Evolutionary conservation across 192 early-diverging fungal genomes (phyloP).

Genomic region (Cladochytrium replicatum): DNA sequence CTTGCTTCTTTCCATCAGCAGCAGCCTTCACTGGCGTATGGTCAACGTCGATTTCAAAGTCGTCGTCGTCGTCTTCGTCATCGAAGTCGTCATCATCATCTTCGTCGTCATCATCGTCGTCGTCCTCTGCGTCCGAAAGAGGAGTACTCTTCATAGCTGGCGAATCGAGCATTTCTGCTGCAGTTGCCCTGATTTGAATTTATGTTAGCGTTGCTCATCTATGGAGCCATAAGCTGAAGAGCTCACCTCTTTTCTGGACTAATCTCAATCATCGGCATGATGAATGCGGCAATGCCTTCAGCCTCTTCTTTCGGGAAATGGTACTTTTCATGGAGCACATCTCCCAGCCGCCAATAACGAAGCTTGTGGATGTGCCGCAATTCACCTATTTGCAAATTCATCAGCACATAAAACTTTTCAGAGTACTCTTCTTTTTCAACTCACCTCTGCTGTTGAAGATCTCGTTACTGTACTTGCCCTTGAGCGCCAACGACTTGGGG

Average conservation of each 20-base stretch:
- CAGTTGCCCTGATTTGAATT: conserved; percentile 36
- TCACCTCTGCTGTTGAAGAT: conserved; percentile 79
- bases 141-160: conserved; percentile 29
- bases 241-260: conserved; percentile 21
- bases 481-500: conserved; percentile 64
- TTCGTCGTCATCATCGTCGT: conserved; percentile 13
- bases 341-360: conserved; percentile 65
- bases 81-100: conserved; percentile 11
- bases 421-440: no score
- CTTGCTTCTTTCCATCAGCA: no score
- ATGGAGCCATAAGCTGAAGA: no score
- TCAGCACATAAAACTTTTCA: conserved; percentile 1
- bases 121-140: conserved; percentile 22
- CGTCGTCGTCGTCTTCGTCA: conserved; percentile 12
- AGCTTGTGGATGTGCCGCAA: conserved; percentile 83
- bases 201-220: no score
- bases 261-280: conserved; percentile 68
- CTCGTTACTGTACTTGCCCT: conserved; percentile 74
- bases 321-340: conserved; percentile 88
- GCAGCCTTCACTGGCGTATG: no score
- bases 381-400: conserved; percentile 31
- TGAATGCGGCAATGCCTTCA: conserved; percentile 64
- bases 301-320: conserved; percentile 58
- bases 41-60: conserved; percentile 5
- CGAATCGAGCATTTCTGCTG: conserved; percentile 31